Percentiles rank a stretch among this genome's conserved stretches.
Evolutionary conservation across 2,329 filamentous ascomycete species (phyloP).

Genomic region (Tolypocladium paradoxum): DNA sequence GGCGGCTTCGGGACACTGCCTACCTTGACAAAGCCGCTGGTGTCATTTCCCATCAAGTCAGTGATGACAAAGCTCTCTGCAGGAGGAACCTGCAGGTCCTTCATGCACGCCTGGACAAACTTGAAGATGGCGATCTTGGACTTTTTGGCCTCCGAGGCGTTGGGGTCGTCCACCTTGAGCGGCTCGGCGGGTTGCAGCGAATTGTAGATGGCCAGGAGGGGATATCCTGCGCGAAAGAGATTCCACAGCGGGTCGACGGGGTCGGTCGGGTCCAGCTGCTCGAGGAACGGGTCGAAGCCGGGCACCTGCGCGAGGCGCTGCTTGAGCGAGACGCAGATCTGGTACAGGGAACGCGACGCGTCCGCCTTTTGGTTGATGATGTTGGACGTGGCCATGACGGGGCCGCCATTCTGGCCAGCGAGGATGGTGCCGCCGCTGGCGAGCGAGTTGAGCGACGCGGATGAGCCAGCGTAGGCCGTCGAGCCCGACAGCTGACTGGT

Average conservation of each 20-base stretch:
- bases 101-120: slow-evolving; percentile 82
- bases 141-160: slow-evolving; percentile 57
- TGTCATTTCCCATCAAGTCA: slow-evolving; percentile 87
- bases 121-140: slow-evolving; percentile 85
- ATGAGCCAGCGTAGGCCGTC: slow-evolving; percentile 42
- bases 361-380: slow-evolving; percentile 97
- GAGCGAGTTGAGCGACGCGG: slow-evolving; percentile 40
- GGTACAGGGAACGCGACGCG: slow-evolving; percentile 83
- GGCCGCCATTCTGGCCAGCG: slow-evolving; percentile 38
- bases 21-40: slow-evolving; percentile 93
- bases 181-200: slow-evolving; percentile 59
- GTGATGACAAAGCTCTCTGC: slow-evolving; percentile 85
- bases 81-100: slow-evolving; percentile 67
- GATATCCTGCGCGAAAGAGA: slow-evolving; percentile 71
- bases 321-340: slow-evolving; percentile 82
- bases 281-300: slow-evolving; percentile 65
- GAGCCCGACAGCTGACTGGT: slow-evolving; percentile 54
- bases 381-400: slow-evolving; percentile 70
- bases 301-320: slow-evolving; percentile 74
- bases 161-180: slow-evolving; percentile 55
- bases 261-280: slow-evolving; percentile 57
- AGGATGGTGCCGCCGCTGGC: slow-evolving; percentile 31
- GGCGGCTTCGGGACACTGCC: slow-evolving; percentile 8
- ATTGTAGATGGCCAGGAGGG: slow-evolving; percentile 84
- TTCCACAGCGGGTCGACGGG: slow-evolving; percentile 89